Base-by-base conservation (phyloP, 2,329 filamentous ascomycete genomes). In the Fusarium goolgardi region DNA sequence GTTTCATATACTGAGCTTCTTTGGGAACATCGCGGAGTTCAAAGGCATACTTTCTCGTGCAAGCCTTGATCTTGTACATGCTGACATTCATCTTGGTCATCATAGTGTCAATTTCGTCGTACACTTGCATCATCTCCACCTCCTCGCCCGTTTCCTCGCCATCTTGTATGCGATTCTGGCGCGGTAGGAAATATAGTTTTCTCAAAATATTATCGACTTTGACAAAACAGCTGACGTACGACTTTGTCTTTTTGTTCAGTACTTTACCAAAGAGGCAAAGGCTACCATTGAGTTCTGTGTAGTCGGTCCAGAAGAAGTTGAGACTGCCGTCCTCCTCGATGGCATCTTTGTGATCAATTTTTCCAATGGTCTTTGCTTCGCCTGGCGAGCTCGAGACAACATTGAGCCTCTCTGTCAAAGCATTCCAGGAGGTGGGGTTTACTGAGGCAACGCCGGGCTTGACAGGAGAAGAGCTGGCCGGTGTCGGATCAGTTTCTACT, bases 241-340 rank as follows among this genome's bases (percentile, higher is more conserved):
- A 83, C 52, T 87, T 89, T 2, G 88, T 92, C 73, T 89, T 91
- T 78, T 94, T 97, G 81, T 97, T 94, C 73, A 94, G 89, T 25
- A 97, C 95, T 77, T 99, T 99, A 67, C 96, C 96, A 75, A 99
- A 98, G 13, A 99, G 85, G 77, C 94, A 98, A 12, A 99, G 83
- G 71, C 90, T 96, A 61, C 95, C 95, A 73, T 94, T 94, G 76
- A 97, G 84, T 76, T 99, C 96, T 1, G 91, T 93, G 75, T 97
- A 99, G 79, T 99, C 96, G 10, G 92, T 91, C 96, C 96, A 99
- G 82, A 97, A 99, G 82, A 99, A 93, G 71, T 91, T 90, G 31
- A 99, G 84, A 71, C 92, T 96, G 35, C 95, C 96, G 75, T 99
- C 94, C 66, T 92, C 89, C 77, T 98, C 95, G n/a, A 97, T 81